A percentile compares a stretch with the other conserved stretches of the same genome.
Evolutionary conservation across 139 green algal genomes (phyloP).

Genomic region (Chlamydomonas eustigma): DNA sequence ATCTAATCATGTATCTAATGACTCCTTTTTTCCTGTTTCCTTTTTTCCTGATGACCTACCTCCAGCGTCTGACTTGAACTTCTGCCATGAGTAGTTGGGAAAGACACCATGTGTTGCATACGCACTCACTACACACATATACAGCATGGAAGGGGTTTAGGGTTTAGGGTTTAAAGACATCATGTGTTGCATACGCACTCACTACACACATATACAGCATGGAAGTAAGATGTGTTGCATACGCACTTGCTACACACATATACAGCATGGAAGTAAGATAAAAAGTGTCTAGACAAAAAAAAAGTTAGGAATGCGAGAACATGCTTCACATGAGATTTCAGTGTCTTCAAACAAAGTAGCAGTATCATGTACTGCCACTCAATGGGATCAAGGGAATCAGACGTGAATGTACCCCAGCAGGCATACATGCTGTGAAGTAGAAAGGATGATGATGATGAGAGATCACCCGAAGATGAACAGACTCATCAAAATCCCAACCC

Average conservation of each 20-base stretch:
- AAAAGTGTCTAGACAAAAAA: neutral
- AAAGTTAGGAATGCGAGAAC: neutral
- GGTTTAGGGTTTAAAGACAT: too few species aligned
- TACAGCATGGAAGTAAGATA: neutral
- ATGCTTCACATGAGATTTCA: neutral
- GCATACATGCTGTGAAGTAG: neutral
- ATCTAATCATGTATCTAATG: too few species aligned
- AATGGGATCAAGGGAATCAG: too few species aligned
- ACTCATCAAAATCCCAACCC: neutral
- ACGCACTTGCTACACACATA: neutral
- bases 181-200: slow-evolving; percentile 75
- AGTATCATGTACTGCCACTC: neutral
- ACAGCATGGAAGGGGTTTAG: neutral
- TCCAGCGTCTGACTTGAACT: too few species aligned
- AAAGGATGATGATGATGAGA: neutral
- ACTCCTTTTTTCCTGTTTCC: too few species aligned
- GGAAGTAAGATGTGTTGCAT: neutral
- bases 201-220: slow-evolving; percentile 49
- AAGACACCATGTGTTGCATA: too few species aligned
- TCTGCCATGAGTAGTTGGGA: slow-evolving; percentile 77
- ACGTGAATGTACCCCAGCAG: neutral
- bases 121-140: neutral
- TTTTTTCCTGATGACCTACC: too few species aligned
- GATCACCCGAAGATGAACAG: neutral
- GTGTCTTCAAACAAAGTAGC: neutral